phyloP scores from a whole-genome alignment of 495 filamentous ascomycete species.

The Trichoderma parareesei region DNA sequence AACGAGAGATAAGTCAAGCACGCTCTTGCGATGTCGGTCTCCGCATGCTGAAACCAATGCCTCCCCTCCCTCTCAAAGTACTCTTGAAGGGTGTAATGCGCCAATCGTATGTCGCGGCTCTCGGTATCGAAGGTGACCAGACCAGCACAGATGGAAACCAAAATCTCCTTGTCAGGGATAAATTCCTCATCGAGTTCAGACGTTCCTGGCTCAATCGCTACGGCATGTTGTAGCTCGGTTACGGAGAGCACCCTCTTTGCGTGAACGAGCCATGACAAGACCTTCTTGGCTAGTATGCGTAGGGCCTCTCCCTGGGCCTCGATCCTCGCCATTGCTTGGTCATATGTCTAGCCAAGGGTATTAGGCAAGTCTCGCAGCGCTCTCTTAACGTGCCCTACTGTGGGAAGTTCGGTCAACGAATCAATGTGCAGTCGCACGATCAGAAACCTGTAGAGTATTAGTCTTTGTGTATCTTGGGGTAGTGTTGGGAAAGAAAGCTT shows the following conservation, averaged over 20 bases:
- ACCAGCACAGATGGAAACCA: constrained; percentile 44
- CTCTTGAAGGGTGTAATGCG: constrained; percentile 48
- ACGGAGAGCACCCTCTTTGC: constrained; percentile 31
- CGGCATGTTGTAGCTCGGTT: constrained; percentile 39
- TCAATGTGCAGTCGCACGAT: constrained; percentile 46
- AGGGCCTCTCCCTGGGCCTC: constrained; percentile 24
- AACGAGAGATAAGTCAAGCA: constrained; percentile 41
- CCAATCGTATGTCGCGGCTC: constrained; percentile 41
- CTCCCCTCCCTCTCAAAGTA: constrained; percentile 36
- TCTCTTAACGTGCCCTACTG: constrained; percentile 22
- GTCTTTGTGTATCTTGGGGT: background rate
- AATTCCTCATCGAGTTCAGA: constrained; percentile 32
- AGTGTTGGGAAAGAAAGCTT: background rate
- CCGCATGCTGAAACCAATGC: constrained; percentile 28
- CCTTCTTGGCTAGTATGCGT: constrained; percentile 24
- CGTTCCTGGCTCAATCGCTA: constrained; percentile 29
- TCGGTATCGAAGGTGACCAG: constrained; percentile 43
- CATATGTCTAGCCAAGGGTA: constrained; percentile 31
- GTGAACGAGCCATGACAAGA: constrained; percentile 39
- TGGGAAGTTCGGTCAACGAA: constrained; percentile 30
- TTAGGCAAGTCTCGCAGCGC: constrained; percentile 29
- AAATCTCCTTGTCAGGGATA: constrained; percentile 27
- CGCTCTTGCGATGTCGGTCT: constrained; percentile 25
- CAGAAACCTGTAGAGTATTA: constrained; percentile 36
- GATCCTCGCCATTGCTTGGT: constrained; percentile 36